These are phyloP conservation scores for Aspergillus pseudoterreus DNA, from an alignment of 2,329 filamentous ascomycete genomes.

Conservation along the genomic window DNA sequence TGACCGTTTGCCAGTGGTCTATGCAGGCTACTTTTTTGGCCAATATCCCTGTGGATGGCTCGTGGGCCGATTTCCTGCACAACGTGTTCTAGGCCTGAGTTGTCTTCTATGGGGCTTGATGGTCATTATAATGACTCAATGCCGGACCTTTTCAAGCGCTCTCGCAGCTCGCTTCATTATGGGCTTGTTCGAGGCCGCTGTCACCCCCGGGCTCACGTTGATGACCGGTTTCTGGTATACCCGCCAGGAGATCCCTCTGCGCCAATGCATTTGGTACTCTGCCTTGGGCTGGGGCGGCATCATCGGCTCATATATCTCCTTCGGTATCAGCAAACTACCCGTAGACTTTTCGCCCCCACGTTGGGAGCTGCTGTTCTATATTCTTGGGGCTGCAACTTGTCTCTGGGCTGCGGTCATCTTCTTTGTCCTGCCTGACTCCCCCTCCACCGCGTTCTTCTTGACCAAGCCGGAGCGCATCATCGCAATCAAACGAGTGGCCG, in stretches of 20 bases:
- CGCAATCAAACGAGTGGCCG: slow-evolving; percentile 5
- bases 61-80: slow-evolving; percentile 10
- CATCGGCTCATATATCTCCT: slow-evolving; percentile 10
- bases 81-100: slow-evolving; percentile 9
- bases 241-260: slow-evolving; percentile 10
- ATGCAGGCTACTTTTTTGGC: slow-evolving; percentile 12
- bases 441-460: slow-evolving; percentile 7
- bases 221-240: slow-evolving; percentile 15
- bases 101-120: slow-evolving; percentile 11
- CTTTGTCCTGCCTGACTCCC: slow-evolving; percentile 5
- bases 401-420: slow-evolving; percentile 10
- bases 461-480: slow-evolving; percentile 5
- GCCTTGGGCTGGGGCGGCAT: slow-evolving; percentile 10
- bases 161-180: slow-evolving; percentile 9
- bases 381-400: slow-evolving; percentile 6
- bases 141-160: slow-evolving; percentile 9
- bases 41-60: slow-evolving; percentile 14
- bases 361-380: slow-evolving; percentile 11
- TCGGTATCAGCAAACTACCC: slow-evolving; percentile 7
- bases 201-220: slow-evolving; percentile 8
- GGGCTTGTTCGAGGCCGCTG: slow-evolving; percentile 11
- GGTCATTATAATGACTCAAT: slow-evolving; percentile 13
- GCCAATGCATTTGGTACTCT: slow-evolving; percentile 13
- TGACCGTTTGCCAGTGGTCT: slow-evolving; percentile 7
- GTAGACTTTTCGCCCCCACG: not conserved